Evolutionary conservation across 2,329 filamentous ascomycete genomes (phyloP), one percentile per base, ranked within the genome.

Genomic region (Aspergillus alliaceus): DNA sequence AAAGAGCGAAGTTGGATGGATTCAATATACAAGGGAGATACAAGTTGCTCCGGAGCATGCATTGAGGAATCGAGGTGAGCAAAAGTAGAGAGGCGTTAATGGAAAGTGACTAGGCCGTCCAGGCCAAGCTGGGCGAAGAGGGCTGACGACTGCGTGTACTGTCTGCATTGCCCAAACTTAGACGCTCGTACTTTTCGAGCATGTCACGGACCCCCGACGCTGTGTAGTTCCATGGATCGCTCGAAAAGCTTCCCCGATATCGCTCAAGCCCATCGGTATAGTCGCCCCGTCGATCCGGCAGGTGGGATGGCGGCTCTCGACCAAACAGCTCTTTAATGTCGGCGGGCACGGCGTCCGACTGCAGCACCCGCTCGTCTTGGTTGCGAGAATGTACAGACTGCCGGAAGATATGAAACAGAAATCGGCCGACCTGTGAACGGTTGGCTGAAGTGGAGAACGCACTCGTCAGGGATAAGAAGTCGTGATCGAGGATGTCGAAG

Each of bases 251-350:
- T 3, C 67, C 68, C 57, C 63, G 67, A 52, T 72, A 73, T 22
- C 69, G 67, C 18, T 65, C 64, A 46, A 75, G 53, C 0, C 72
- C 73, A 29, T 69, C 60, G 5, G 70, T 69, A 56, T 72, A 73
- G 15, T 68, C 66, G 47, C 72, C 68, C 59, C 66, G 69, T 6
- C 57, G 53, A n/a, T 53, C 61, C 40, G 61, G 60, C 6, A 47
- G 4, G n/a, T 31, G 44, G 9, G 53, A 51, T 1, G 51, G 58
- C 1, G 60, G 48, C 3, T 66, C 59, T 35, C 72, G 69, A 20
- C 71, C 67, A 47, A 74, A 69, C 4, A 75, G 56, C n/a, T 69
- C 66, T 51, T 70, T 73, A 5, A 74, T 47, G 44, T 72, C 71
- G 20, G 71, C 68, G 22, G 68, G 63, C 4, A 73, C 56, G 14